These are phyloP conservation scores for Diaporthe sp. DNA, from an alignment of 2,329 filamentous ascomycete species.

Conservation along the genomic window DNA sequence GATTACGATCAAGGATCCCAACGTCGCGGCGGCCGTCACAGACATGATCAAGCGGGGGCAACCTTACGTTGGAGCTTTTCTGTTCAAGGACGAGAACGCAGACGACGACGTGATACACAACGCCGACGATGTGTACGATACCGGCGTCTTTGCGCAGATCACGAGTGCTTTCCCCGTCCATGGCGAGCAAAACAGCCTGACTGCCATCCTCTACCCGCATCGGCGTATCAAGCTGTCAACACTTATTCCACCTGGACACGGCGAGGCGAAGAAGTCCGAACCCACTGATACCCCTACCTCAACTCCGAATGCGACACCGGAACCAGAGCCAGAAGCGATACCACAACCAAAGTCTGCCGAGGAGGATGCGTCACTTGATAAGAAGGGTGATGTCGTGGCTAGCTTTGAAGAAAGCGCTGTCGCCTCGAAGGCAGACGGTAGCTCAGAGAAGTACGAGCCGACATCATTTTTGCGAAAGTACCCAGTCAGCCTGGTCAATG, in stretches of 20 bases:
- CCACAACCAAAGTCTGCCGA: conserved; percentile 60
- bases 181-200: conserved; percentile 86
- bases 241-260: conserved; percentile 75
- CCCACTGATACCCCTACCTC: conserved; percentile 50
- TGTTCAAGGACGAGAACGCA: conserved; percentile 95
- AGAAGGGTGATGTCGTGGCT: conserved; percentile 93
- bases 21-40: conserved; percentile 90
- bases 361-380: conserved; percentile 68
- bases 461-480: conserved; percentile 93
- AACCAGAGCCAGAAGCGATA: conserved; percentile 64
- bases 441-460: conserved; percentile 77
- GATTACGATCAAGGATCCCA: conserved; percentile 93
- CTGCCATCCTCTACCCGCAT: conserved; percentile 95
- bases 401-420: conserved; percentile 90
- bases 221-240: conserved; percentile 91
- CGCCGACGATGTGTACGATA: conserved; percentile 91
- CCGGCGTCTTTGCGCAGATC: conserved; percentile 97
- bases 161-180: conserved; percentile 94
- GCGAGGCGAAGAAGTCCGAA: conserved; percentile 63
- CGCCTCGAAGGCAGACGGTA: conserved; percentile 64
- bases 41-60: conserved; percentile 98
- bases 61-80: conserved; percentile 95
- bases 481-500: conserved; percentile 92
- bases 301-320: conserved; percentile 24
- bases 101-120: conserved; percentile 95